Base-by-base conservation (phyloP, 176 grass and related monocot genomes). In the Secale cereale region DNA sequence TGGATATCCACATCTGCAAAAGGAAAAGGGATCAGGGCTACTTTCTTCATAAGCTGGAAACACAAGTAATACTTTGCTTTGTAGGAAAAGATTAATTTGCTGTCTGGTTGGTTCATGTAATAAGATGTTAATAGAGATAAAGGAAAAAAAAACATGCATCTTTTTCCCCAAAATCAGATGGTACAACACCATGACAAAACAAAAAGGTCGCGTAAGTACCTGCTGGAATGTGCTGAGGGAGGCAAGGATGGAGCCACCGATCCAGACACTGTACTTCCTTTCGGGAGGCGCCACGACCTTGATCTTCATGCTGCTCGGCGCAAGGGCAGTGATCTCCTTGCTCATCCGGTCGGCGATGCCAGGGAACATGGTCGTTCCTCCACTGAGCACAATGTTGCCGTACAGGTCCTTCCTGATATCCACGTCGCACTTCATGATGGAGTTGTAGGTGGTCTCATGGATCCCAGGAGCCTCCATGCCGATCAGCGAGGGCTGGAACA, bases 401-500 rank as follows among this genome's bases (percentile, higher is more conserved):
- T 87, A 87, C 1, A 87, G 85, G 36, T 88, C 86, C 74, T 88
- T 88, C 86, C 86, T 88, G 37, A 88, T 83, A 60, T 88, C 86
- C 37, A 83, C 83, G 20, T 88, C 87, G 23, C 87, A 88, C 41
- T 88, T 88, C 87, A 88, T 84, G 65, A 88, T 85, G 54, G 87
- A 89, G 87, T 89, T 89, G 68, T 89, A 89, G 4, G 87, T 89
- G 76, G 87, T 88, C 87, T 88, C 87, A 1, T 88, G 87, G 57
- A 88, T 88, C 20, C 87, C 87, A 29, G 81, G 87, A 67, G 87
- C 81, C 74, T 89, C 87, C 81, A 80, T 84, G 17, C 87, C 87
- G 41, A 89, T 85, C 26, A 89, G 60, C 3, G 87, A 88, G 17
- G 87, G 87, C 81, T 88, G 87, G 81, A 84, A 84, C 28, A 88